Base-by-base conservation (phyloP, 345 rosid species). In the Anacardium occidentale region DNA sequence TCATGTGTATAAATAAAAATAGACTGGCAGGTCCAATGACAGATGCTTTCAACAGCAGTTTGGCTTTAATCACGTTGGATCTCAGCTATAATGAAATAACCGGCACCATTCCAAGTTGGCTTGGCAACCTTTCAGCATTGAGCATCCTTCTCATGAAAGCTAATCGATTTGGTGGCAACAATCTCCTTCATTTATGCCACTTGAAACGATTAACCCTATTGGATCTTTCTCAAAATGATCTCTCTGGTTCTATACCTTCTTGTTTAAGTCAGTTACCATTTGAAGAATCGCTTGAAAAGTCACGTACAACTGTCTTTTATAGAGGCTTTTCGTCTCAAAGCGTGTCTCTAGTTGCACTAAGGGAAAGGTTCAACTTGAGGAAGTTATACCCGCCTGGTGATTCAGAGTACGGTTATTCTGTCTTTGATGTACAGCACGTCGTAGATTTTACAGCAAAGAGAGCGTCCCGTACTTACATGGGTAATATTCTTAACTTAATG, bases 231-330 rank as follows among this genome's bases (percentile, higher is more conserved):
- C 14, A 42, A 4, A 76, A 64, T 24, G 4, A 63, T 34, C 29
- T 76, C 32, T 70, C 56, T 20, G 71, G 74, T 9, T 1, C 21
- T 14, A 45, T 70, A 20, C 78, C 71, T 26, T 21, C 18, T 18
- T 76, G 75, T 21, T 66, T 76, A 13, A 24, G 25, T 14, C 34
- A 76, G 45, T 10, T 76, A 32, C 29, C 79, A 0, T 26, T 70
- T 10, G 8, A 0, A 5, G 4, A 55, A 42, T 6, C 7, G 0
- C 1, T 1, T 0, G 2, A 0, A 0, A 44, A 58, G 63, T 55
- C 13, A 13, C 10, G 1, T 0, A 2, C 4, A 1, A 4, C 1
- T 7, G 9, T 0, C 1, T 10, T 7, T 54, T 3, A 0, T 7
- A 21, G 24, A 20, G 26, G 11, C 7, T 22, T 10, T 21, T 9